A percentile compares a stretch with the other conserved stretches of the same genome.
Conservation (phyloP, 257 asterid genomes). For the Penstemon davidsonii region DNA sequence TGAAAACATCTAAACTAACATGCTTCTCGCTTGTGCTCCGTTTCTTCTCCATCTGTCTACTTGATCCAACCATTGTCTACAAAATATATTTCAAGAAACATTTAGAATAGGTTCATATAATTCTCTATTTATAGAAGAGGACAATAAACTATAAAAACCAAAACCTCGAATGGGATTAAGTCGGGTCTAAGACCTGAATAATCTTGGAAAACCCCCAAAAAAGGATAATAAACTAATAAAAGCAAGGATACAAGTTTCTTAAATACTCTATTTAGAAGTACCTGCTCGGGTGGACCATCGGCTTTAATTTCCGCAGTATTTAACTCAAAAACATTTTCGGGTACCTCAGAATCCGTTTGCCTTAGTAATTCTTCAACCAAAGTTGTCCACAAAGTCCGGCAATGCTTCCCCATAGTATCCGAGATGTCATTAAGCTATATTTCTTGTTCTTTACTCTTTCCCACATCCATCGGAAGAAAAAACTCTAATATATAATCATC, state of each 20-base stretch:
- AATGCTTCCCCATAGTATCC: conserved; percentile 52
- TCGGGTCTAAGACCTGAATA: too few species aligned
- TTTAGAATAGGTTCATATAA: neutral
- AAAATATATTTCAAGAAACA: neutral
- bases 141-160: neutral
- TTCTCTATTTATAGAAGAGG: neutral
- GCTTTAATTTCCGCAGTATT: conserved; percentile 29
- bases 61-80: conserved; percentile 35
- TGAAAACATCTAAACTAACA: conserved; percentile 67
- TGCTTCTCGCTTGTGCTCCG: conserved; percentile 61
- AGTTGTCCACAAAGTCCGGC: conserved; percentile 55
- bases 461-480: conserved; percentile 60
- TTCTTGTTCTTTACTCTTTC: conserved; percentile 52
- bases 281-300: conserved; percentile 34
- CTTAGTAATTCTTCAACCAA: conserved; percentile 43
- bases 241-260: too few species aligned
- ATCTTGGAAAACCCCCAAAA: too few species aligned
- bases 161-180: neutral
- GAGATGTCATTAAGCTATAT: conserved; percentile 56
- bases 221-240: neutral
- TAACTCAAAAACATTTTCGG: conserved; percentile 26
- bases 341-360: conserved; percentile 28
- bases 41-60: conserved; percentile 47
- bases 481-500: conserved; percentile 75
- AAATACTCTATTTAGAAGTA: conserved; percentile 13